phyloP scores from a whole-genome alignment of 2,329 filamentous ascomycete species.

The Ophiobolus disseminans region DNA sequence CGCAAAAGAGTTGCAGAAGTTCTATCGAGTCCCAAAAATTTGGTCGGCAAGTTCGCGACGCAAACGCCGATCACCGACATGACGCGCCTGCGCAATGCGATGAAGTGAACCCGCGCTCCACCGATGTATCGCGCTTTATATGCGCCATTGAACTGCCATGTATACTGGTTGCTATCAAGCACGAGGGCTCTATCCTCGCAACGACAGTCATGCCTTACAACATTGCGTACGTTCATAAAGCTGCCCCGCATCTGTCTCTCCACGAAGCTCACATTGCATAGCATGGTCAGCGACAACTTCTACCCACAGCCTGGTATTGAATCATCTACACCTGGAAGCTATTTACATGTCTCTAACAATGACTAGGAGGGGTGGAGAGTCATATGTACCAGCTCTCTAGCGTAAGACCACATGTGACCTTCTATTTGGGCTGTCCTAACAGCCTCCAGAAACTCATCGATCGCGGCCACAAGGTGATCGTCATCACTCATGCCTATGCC shows the following conservation, averaged over 20 bases:
- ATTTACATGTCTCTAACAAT: conserved; percentile 25
- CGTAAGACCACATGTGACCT: conserved; percentile 46
- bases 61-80: conserved; percentile 34
- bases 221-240: conserved; percentile 64
- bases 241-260: neutral
- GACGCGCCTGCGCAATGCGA: conserved; percentile 22
- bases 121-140: neutral
- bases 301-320: conserved; percentile 82
- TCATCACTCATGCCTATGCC: conserved; percentile 94
- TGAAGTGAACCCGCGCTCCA: conserved; percentile 2
- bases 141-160: conserved; percentile 31
- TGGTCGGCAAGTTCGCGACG: conserved; percentile 29
- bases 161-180: conserved; percentile 10
- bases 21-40: no score
- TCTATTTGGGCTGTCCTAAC: conserved; percentile 17
- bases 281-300: conserved; percentile 99
- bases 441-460: conserved; percentile 81
- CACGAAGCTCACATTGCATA: conserved; percentile 37
- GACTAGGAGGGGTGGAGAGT: conserved; percentile 82
- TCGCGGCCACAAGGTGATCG: conserved; percentile 95
- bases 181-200: conserved; percentile 31
- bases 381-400: conserved; percentile 98
- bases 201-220: conserved; percentile 68
- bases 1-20: conserved; percentile 17
- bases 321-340: neutral